A percentile compares a stretch with the other conserved stretches of the same genome.
Conservation (phyloP, 2,329 filamentous ascomycete species). For the Monilinia fructigena region DNA sequence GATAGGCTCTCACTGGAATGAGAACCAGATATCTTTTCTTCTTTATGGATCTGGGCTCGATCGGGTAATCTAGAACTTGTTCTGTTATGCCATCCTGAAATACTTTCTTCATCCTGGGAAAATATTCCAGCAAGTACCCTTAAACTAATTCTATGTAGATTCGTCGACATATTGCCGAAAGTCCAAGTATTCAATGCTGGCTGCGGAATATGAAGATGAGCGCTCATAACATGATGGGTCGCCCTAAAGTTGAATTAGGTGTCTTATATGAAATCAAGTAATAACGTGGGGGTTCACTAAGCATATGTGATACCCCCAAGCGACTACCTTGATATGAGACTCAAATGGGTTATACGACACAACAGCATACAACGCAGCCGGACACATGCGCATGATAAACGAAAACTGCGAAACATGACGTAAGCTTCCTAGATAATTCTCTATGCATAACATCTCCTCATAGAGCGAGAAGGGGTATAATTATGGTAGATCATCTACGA, state of each 20-base stretch:
- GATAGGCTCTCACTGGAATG: neutral
- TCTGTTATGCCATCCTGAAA: neutral
- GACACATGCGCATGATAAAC: neutral
- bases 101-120: conserved; percentile 2
- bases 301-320: neutral
- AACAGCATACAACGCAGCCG: neutral
- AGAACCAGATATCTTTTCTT: conserved; percentile 8
- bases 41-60: neutral
- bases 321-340: neutral
- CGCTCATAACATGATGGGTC: too few species aligned
- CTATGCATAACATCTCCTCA: too few species aligned
- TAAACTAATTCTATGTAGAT: conserved; percentile 3
- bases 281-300: neutral
- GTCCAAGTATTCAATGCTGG: neutral
- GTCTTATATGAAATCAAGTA: neutral
- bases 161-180: neutral
- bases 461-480: neutral
- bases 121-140: neutral
- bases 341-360: neutral
- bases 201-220: too few species aligned
- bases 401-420: neutral
- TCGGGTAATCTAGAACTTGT: neutral
- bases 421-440: neutral
- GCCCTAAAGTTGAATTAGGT: neutral
- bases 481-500: neutral